Conservation (phyloP, 345 rosid genomes). For the Pugionium cornutum region DNA sequence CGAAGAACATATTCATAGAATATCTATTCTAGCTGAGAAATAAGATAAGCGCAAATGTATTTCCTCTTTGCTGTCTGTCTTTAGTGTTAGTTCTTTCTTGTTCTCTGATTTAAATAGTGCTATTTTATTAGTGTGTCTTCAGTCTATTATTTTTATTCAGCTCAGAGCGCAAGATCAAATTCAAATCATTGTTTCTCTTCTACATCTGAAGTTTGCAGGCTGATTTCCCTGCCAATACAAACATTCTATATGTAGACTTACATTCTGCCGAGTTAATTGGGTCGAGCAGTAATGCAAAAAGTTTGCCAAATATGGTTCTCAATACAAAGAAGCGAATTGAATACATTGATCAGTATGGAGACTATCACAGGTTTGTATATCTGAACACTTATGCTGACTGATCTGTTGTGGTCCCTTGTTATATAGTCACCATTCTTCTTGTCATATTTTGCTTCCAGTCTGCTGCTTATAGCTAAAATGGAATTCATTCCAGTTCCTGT, state of each 20-base stretch:
- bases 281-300: slow-evolving; percentile 55
- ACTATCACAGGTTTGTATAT: slow-evolving; percentile 60
- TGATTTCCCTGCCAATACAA: slow-evolving; percentile 91
- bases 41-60: background rate
- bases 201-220: slow-evolving; percentile 61
- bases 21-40: slow-evolving; percentile 1
- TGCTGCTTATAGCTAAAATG: slow-evolving; percentile 2
- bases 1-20: background rate
- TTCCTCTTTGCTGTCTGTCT: slow-evolving; percentile 12
- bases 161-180: slow-evolving; percentile 12
- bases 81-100: background rate
- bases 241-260: slow-evolving; percentile 83
- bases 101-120: slow-evolving; percentile 13
- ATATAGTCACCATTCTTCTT: background rate
- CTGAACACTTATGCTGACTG: slow-evolving; percentile 26
- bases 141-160: background rate
- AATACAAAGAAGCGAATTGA: slow-evolving; percentile 69
- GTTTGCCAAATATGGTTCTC: slow-evolving; percentile 87
- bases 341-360: slow-evolving; percentile 63
- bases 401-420: background rate
- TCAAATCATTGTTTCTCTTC: slow-evolving; percentile 15
- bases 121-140: background rate
- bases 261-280: slow-evolving; percentile 65
- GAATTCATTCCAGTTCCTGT: slow-evolving; percentile 9
- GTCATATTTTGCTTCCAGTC: slow-evolving; percentile 2